Percentiles rank a stretch among this genome's conserved stretches.
Conservation (phyloP, 2,329 filamentous ascomycete genomes). For the Pseudogymnoascus sp. region DNA sequence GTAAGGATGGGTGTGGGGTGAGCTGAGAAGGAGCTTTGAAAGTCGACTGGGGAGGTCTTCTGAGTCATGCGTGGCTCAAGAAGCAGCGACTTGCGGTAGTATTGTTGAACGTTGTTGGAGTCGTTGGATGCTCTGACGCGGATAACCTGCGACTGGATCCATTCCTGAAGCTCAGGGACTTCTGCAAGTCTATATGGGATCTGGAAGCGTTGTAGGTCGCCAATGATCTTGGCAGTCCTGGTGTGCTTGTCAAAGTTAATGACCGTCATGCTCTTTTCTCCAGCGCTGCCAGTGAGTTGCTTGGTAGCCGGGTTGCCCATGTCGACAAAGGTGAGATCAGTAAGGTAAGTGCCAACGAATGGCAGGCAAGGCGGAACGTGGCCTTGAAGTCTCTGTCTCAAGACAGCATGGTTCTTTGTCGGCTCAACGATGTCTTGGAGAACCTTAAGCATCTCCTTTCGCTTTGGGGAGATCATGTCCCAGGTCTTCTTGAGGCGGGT, state of each 20-base stretch:
- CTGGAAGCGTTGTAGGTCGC: constrained; percentile 92
- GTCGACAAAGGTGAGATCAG: constrained; percentile 91
- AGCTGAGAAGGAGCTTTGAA: constrained; percentile 10
- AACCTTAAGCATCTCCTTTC: constrained; percentile 67
- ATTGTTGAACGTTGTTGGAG: constrained; percentile 53
- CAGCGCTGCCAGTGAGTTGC: constrained; percentile 52
- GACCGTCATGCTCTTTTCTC: constrained; percentile 61
- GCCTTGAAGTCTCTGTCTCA: constrained; percentile 74
- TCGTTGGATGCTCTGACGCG: constrained; percentile 45
- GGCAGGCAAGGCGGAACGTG: constrained; percentile 88
- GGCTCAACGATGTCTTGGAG: constrained; percentile 83
- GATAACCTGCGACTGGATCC: constrained; percentile 81
- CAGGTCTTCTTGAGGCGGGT: constrained; percentile 82
- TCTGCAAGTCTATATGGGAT: constrained; percentile 80
- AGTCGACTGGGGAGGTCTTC: constrained; percentile 24
- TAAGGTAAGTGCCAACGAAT: constrained; percentile 93
- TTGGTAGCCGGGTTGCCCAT: constrained; percentile 85
- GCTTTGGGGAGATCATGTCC: constrained; percentile 79
- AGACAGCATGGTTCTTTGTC: constrained; percentile 79
- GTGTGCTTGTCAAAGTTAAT: constrained; percentile 98
- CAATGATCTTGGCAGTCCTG: constrained; percentile 90
- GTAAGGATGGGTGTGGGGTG: constrained; percentile 19
- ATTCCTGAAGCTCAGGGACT: constrained; percentile 83
- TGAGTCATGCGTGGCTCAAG: constrained; percentile 49
- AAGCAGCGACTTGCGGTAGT: constrained; percentile 59